These are phyloP conservation scores for Wickerhamomyces rabaulensis DNA, from an alignment of 805 yeast genomes.

Conservation along the genomic window DNA sequence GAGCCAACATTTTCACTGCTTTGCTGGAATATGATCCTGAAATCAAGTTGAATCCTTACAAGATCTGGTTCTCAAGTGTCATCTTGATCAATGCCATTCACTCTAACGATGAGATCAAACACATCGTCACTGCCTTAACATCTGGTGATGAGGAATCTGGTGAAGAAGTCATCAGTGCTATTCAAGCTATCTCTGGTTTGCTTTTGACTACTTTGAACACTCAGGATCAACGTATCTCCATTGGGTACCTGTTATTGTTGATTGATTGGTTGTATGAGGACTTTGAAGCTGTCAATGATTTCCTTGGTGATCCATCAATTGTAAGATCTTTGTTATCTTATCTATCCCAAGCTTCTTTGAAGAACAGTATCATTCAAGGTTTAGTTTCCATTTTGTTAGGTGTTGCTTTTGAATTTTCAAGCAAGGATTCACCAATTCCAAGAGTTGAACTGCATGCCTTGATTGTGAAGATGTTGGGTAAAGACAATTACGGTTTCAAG, in stretches of 20 bases:
- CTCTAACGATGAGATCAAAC: slow-evolving; percentile 45
- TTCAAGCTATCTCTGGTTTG: slow-evolving; percentile 76
- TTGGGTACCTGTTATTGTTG: slow-evolving; percentile 73
- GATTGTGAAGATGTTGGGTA: slow-evolving; percentile 69
- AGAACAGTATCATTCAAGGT: slow-evolving; percentile 63
- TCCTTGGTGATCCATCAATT: slow-evolving; percentile 62
- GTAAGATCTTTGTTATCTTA: slow-evolving; percentile 65
- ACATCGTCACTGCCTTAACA: slow-evolving; percentile 41
- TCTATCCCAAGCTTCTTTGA: slow-evolving; percentile 44
- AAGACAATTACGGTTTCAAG: slow-evolving; percentile 70
- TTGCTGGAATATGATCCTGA: slow-evolving; percentile 75
- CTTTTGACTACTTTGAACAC: slow-evolving; percentile 57
- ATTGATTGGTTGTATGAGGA: slow-evolving; percentile 78
- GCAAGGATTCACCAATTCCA: slow-evolving; percentile 44
- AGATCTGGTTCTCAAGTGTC: slow-evolving; percentile 75
- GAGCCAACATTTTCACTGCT: slow-evolving; percentile 62
- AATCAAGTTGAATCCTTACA: slow-evolving; percentile 75
- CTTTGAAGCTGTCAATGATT: slow-evolving; percentile 65
- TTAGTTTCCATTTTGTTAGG: slow-evolving; percentile 70
- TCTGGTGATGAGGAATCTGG: slow-evolving; percentile 56
- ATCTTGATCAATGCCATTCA: slow-evolving; percentile 59
- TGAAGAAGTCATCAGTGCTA: slow-evolving; percentile 63
- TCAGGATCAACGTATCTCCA: slow-evolving; percentile 67
- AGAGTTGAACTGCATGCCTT: slow-evolving; percentile 57
- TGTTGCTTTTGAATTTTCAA: slow-evolving; percentile 77